A percentile compares a stretch with the other conserved stretches of the same genome.
phyloP scores from a whole-genome alignment of 2,329 filamentous ascomycete genomes.

The Diplocarpon rosae region DNA sequence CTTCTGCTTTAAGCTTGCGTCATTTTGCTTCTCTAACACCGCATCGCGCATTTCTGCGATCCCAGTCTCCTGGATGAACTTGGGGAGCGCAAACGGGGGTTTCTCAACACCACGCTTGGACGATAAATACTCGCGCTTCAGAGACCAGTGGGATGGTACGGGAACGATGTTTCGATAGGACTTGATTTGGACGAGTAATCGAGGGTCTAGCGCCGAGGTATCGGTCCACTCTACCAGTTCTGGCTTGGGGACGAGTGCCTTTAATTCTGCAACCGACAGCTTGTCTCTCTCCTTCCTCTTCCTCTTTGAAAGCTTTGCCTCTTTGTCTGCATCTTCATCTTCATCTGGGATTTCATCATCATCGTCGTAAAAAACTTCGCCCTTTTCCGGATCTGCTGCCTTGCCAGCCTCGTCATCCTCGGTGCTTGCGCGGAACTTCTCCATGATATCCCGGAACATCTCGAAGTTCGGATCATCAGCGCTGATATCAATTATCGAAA shows the following conservation, averaged over 20 bases:
- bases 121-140: slow-evolving; percentile 94
- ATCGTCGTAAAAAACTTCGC: slow-evolving; percentile 72
- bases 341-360: slow-evolving; percentile 81
- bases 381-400: slow-evolving; percentile 64
- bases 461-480: slow-evolving; percentile 69
- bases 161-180: slow-evolving; percentile 91
- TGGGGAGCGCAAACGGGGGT: slow-evolving; percentile 79
- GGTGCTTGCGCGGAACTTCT: slow-evolving; percentile 59
- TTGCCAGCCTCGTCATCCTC: slow-evolving; percentile 53
- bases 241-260: slow-evolving; percentile 79
- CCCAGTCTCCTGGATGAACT: slow-evolving; percentile 94
- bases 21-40: slow-evolving; percentile 87
- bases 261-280: slow-evolving; percentile 88
- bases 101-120: slow-evolving; percentile 97
- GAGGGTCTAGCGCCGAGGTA: slow-evolving; percentile 79
- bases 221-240: slow-evolving; percentile 98
- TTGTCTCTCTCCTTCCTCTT: slow-evolving; percentile 87
- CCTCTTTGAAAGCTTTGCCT: slow-evolving; percentile 80
- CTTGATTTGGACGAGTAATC: slow-evolving; percentile 87
- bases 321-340: slow-evolving; percentile 55
- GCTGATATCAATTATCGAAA: slow-evolving; percentile 38
- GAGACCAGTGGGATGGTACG: slow-evolving; percentile 84
- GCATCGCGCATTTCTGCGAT: slow-evolving; percentile 98
- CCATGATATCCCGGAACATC: slow-evolving; percentile 74
- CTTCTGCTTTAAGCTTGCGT: slow-evolving; percentile 86